Base-by-base conservation (phyloP, 306 rosid species). In the Rubus idaeus region DNA sequence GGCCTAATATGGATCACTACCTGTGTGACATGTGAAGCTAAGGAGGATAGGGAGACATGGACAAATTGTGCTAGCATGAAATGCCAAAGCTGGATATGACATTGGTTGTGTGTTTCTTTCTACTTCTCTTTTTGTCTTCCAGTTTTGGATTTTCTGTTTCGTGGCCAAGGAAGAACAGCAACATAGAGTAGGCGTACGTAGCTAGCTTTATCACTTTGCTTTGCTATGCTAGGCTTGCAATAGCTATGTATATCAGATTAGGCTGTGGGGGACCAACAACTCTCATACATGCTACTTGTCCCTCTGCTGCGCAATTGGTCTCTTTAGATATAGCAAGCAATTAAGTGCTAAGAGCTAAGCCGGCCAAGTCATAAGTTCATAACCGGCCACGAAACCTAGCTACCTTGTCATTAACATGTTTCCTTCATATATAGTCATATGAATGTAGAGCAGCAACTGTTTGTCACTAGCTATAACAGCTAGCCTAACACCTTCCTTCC, bases 11-110 rank as follows among this genome's bases (percentile, higher is more conserved):
- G 68, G 72, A 81, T 83, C 87, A 64, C 16, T 80, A 80, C 61
- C 70, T 81, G 84, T 61, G 82, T 85, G 86, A 84, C 89, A 81
- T 91, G 89, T 74, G 74, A 83, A 75, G 47, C 58, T 58, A 17
- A 16, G 70, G 75, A 79, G 56, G 70, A 77, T 79, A 79, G 74
- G 89, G 91, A 77, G 90, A 93, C 88, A 89, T 56, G 72, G 94
- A 93, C 85, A 90, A 83, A 82, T 53, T 82, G 81, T 89, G 92
- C 79, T 70, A 65, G 65, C 61, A 69, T 57, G 82, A 83, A 88
- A 80, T 52, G 84, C 85, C 91, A 81, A 87, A 74, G 50, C 42
- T 57, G 62, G 86, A 86, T 62, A 37, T 83, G 76, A 76, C 83
- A 75, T 21, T 71, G 18, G 65, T 77, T 78, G 75, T 80, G 51